Base-by-base conservation (phyloP, 768 basidiomycete species). In the Termitomyces heimii region DNA sequence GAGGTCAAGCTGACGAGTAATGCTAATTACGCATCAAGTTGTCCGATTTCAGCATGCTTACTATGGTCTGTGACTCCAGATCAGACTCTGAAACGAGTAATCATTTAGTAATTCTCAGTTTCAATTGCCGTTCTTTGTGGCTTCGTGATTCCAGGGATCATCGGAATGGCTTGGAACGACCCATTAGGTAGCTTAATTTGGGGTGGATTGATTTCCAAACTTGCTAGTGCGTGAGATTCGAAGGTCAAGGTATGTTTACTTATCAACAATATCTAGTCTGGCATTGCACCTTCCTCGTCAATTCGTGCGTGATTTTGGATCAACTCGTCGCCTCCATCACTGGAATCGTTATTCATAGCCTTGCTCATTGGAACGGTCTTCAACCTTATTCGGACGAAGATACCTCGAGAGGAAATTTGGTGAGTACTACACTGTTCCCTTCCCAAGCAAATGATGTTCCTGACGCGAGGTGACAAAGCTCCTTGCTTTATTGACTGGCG, bases 331-430 rank as follows among this genome's bases (percentile, higher is more conserved):
- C 29, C 9, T 28, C 18, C 5, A 9, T 39, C n/a, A 4, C 2
- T 52, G 18, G 1, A 35, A 40, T 28, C 46, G 34, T 14, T 16
- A 54, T 40, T 5, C 26, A 2, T 43, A 87, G 86, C 1, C 69
- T 93, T 6, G 89, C 90, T 4, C 91, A 93, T 59, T 91, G 86
- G 86, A 80, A 89, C 16, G 91, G 91, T 9, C 65, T 90, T 20
- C 89, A 92, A 62, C 88, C 85, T 0, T 92, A 89, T 65, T 84
- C 88, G 3, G 87, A 89, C 62, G 90, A 92, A 62, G 81, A 92
- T 62, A 87, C 87, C 3, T 91, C 90, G 1, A 72, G 83, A 63
- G 86, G 88, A 13, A 91, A 85, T 65, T 66, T 89, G 31, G 89
- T 91, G 10, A 10, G 26, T 5, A n/a, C 5, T 20, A 6, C 10